Base-by-base conservation (phyloP, 805 yeast species). In the Lipomyces yamadae region DNA sequence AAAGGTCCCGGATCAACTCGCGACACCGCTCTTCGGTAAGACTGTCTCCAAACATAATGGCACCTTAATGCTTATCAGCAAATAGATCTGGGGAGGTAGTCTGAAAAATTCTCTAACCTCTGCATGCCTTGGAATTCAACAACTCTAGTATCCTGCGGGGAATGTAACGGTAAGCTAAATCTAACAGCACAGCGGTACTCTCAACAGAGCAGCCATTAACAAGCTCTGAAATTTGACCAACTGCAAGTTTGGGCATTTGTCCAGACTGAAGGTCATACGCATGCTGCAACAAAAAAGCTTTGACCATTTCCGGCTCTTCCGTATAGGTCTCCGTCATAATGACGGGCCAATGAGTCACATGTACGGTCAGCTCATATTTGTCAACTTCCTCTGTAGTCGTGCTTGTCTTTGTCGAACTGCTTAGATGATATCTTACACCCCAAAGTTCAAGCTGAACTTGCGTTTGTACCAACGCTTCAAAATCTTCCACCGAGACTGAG, bases 31-130 rank as follows among this genome's bases (percentile, higher is more conserved):
- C 66, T 1, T 54, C 64, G 0, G 80, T 72, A 55, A 92, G 74
- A 0, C 62, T 50, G 55, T 85, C 86, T 0, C 96, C 96, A 78
- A 91, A 90, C 87, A 82, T 89, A 2, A 90, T 79, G 0, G 96
- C 86, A 3, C 83, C 79, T 32, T 32, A 15, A 2, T 5, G 24
- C 34, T 30, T 32, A 34, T 30, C 90, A 78, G 72, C 96, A 91
- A 0, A 96, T 91, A 63, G 80, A 5, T 2, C 10, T 64, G 42
- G 18, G 29, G 24, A 42, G 18, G 8, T 42, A 42, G 5, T 15
- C 8, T 42, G n/a, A 24, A 15, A 10, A 53, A 18, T 50, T 35
- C 30, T 58, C 67, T 45, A 37, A 62, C 70, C 66, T 56, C 70
- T 50, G 61, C 71, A 65, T 29, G 69, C 64, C 18, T 55, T 45